Conservation (phyloP, 2,329 filamentous ascomycete genomes). For the Teratosphaeria destructans region DNA sequence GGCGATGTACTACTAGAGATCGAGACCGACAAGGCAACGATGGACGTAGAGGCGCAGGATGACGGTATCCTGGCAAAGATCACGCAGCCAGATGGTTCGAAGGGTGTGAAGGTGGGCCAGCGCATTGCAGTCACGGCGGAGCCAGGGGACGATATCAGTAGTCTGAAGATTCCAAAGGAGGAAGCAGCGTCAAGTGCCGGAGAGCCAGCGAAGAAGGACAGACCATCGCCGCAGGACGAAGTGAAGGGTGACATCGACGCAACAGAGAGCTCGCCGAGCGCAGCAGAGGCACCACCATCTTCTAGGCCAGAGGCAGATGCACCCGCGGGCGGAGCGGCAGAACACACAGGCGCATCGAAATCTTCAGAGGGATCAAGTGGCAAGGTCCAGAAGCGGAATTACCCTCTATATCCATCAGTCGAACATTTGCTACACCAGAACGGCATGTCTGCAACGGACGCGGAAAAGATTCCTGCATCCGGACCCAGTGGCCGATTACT, state of each 20-base stretch:
- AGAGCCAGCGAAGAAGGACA: constrained; percentile 19
- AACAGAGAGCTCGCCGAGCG: constrained; percentile 15
- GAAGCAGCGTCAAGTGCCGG: constrained; percentile 36
- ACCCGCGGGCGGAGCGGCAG: background rate
- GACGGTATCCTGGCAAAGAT: constrained; percentile 83
- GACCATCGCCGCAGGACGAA: constrained; percentile 14
- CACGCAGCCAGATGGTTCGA: constrained; percentile 59
- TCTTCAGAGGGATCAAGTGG: constrained; percentile 3
- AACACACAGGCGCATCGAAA: background rate
- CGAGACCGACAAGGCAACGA: constrained; percentile 87
- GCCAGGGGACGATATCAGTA: constrained; percentile 64
- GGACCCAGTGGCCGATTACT: constrained; percentile 81
- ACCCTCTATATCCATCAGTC: constrained; percentile 75
- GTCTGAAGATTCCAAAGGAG: constrained; percentile 65
- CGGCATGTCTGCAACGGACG: constrained; percentile 62
- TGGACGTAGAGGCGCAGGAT: constrained; percentile 90
- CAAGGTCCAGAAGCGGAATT: constrained; percentile 50
- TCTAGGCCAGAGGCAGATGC: constrained; percentile 17
- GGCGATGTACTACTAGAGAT: constrained; percentile 86
- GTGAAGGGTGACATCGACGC: constrained; percentile 7
- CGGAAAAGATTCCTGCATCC: constrained; percentile 73
- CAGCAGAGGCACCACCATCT: constrained; percentile 8
- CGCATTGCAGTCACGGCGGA: constrained; percentile 79
- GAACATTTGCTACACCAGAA: constrained; percentile 70
- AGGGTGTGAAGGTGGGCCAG: constrained; percentile 65